A percentile compares a stretch with the other conserved stretches of the same genome.
Evolutionary conservation across 2,329 filamentous ascomycete genomes (phyloP).

Genomic region (Talaromyces sp.): DNA sequence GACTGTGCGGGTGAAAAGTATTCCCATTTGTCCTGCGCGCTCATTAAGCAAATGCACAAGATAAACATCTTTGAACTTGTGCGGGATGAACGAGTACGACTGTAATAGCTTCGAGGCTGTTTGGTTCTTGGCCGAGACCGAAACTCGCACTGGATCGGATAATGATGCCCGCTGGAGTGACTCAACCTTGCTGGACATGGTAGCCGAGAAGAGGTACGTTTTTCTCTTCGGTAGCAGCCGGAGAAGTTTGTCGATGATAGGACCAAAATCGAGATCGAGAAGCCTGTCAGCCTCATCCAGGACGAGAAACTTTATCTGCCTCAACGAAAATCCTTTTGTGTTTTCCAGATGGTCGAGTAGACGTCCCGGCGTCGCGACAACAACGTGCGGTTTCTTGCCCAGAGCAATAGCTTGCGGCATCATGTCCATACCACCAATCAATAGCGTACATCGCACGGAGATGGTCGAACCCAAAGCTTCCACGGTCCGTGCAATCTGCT

Average conservation of each 20-base stretch:
- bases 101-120: constrained; percentile 86
- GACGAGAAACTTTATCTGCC: constrained; percentile 76
- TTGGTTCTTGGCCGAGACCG: constrained; percentile 75
- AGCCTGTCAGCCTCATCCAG: constrained; percentile 93
- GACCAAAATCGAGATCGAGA: constrained; percentile 89
- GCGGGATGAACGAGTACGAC: constrained; percentile 78
- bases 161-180: constrained; percentile 84
- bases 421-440: constrained; percentile 96
- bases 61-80: constrained; percentile 83
- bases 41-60: constrained; percentile 82
- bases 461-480: constrained; percentile 83
- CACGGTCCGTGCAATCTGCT: constrained; percentile 82
- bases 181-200: constrained; percentile 90
- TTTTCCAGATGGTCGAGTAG: constrained; percentile 90
- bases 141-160: constrained; percentile 71
- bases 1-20: constrained; percentile 89
- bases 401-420: constrained; percentile 84
- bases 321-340: constrained; percentile 88
- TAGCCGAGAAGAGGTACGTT: constrained; percentile 90
- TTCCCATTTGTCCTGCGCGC: constrained; percentile 72
- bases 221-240: constrained; percentile 74
- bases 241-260: constrained; percentile 85
- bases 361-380: constrained; percentile 86
- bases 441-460: constrained; percentile 72
- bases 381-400: constrained; percentile 90